Conservation (phyloP, 78 protist species). For the Dictyostelium firmibasis region DNA sequence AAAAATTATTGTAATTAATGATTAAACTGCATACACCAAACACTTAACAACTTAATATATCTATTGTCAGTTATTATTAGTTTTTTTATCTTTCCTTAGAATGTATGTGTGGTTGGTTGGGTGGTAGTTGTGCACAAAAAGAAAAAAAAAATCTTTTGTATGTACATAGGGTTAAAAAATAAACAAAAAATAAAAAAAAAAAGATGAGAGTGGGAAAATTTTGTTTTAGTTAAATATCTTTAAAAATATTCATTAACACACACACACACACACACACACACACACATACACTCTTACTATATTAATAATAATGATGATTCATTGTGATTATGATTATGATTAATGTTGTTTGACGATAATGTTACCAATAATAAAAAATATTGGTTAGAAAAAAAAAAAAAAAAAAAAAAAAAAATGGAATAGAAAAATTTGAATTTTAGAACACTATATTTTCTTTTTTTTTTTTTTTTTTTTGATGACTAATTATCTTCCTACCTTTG, state of each 20-base stretch:
- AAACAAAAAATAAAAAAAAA: no score
- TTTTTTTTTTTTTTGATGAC: neutral
- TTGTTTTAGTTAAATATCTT: neutral
- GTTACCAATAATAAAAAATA: no score
- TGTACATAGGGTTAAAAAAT: neutral
- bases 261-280: no score
- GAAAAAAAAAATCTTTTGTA: no score
- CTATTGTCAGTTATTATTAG: neutral
- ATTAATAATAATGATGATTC: neutral
- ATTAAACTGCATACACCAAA: neutral
- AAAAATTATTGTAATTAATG: neutral
- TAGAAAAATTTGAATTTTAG: neutral
- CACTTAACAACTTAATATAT: neutral
- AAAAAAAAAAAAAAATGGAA: no score
- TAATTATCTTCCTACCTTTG: neutral
- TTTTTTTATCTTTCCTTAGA: neutral
- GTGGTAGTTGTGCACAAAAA: neutral
- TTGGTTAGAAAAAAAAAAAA: neutral
- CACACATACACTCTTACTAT: neutral
- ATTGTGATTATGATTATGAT: neutral
- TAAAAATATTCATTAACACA: neutral
- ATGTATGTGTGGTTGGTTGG: neutral
- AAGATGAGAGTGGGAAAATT: no score
- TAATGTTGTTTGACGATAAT: neutral
- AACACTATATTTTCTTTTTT: neutral